Evolutionary conservation across 345 rosid species (phyloP).

Genomic region (Rhodamnia rubescens): DNA sequence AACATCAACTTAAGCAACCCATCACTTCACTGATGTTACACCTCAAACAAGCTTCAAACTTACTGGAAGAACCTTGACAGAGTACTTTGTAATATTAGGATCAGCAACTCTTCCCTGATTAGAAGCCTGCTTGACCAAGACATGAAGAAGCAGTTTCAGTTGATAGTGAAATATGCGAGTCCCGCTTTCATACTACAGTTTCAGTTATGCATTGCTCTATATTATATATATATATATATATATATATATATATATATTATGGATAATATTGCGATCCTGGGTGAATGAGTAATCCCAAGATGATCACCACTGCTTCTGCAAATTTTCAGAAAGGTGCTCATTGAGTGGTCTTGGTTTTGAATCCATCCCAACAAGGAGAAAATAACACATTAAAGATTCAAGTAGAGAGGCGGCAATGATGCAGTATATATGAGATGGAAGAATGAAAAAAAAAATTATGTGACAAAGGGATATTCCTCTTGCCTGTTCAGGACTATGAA

Average conservation of each 20-base stretch:
- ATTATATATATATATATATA: too few species aligned
- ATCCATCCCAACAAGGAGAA: not conserved
- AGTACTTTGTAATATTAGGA: slow-evolving; percentile 52
- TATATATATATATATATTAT: too few species aligned
- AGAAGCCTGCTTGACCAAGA: slow-evolving; percentile 42
- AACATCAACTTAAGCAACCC: not conserved
- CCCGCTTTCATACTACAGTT: not conserved
- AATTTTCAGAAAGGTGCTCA: not conserved
- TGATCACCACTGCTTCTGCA: not conserved
- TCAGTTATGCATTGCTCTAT: too few species aligned
- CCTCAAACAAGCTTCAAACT: slow-evolving; percentile 14
- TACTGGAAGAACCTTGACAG: slow-evolving; percentile 83
- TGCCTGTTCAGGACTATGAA: slow-evolving; percentile 85
- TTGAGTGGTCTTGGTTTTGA: not conserved
- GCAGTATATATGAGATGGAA: not conserved
- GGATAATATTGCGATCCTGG: not conserved
- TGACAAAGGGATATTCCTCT: not conserved
- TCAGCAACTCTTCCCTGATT: slow-evolving; percentile 52
- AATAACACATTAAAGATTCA: not conserved
- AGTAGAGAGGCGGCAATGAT: not conserved
- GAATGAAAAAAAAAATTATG: not conserved
- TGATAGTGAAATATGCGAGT: not conserved
- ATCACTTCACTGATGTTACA: not conserved
- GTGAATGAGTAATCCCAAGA: not conserved
- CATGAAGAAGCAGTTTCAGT: not conserved